A percentile compares a stretch with the other conserved stretches of the same genome.
These are phyloP conservation scores for Syncephalastrum racemosum DNA, from an alignment of 371 early-diverging fungal genomes.

Conservation along the genomic window DNA sequence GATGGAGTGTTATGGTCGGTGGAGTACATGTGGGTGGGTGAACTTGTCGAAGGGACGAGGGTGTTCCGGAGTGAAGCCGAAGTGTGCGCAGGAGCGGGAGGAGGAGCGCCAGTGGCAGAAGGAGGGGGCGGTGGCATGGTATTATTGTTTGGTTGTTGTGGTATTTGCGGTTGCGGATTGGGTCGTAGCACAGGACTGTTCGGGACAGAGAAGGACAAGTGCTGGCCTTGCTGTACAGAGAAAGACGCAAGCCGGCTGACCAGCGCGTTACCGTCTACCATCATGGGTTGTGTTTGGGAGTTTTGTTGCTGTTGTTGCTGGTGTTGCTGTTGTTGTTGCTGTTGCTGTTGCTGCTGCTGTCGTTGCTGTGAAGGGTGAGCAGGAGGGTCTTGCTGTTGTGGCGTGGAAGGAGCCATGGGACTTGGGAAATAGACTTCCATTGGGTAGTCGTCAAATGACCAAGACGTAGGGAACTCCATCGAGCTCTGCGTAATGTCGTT, in stretches of 20 bases:
- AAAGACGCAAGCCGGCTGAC: constrained; percentile 15
- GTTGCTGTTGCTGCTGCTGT: constrained; percentile 17
- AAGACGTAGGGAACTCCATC: not conserved
- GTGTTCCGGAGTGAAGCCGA: constrained; percentile 11
- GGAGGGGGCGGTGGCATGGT: constrained; percentile 41
- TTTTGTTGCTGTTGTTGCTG: constrained; percentile 13
- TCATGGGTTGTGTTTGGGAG: constrained; percentile 13
- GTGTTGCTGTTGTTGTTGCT: constrained; percentile 15
- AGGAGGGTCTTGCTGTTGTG: constrained; percentile 7
- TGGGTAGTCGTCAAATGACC: constrained; percentile 8
- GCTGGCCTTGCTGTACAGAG: constrained; percentile 14
- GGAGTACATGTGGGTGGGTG: constrained; percentile 15
- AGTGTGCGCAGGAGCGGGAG: too few relatives aligned
- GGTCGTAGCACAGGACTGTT: constrained; percentile 26
- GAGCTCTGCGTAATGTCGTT: constrained; percentile 8
- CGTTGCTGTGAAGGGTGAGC: constrained; percentile 11
- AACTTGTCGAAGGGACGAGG: constrained; percentile 12
- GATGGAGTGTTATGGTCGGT: constrained; percentile 10
- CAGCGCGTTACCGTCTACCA: constrained; percentile 13
- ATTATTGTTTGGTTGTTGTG: constrained; percentile 8
- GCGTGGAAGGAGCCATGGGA: constrained; percentile 10
- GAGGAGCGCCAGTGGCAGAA: constrained; percentile 23
- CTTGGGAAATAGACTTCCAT: constrained; percentile 21
- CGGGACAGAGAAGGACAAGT: constrained; percentile 24
- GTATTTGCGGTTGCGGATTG: constrained; percentile 10